Percentiles rank a stretch among this genome's conserved stretches.
phyloP scores from a whole-genome alignment of 2,329 filamentous ascomycete genomes.

The Seiridium unicorne region DNA sequence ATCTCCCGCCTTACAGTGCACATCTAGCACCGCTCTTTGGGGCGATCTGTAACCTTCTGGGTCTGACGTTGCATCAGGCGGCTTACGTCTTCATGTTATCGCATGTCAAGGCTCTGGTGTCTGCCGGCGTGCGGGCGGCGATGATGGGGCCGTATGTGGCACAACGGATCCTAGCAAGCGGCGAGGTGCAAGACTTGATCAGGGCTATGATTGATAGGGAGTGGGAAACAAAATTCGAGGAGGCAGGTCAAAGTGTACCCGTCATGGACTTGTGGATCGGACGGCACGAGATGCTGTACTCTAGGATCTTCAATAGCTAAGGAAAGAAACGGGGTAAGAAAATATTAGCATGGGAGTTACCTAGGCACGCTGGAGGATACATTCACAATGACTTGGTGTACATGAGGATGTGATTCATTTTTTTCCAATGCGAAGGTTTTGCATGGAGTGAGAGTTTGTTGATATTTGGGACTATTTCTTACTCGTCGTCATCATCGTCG shows the following conservation, averaged over 20 bases:
- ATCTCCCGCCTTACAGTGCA: conserved; percentile 46
- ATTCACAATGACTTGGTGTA: background rate
- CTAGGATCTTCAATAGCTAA: conserved; percentile 82
- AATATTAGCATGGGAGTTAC: background rate
- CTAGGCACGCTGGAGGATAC: too few species aligned
- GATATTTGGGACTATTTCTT: background rate
- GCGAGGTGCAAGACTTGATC: conserved; percentile 56
- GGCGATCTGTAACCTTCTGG: conserved; percentile 60
- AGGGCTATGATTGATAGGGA: conserved; percentile 56
- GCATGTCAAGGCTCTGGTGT: conserved; percentile 74
- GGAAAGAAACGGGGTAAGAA: conserved; percentile 8
- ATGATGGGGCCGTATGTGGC: conserved; percentile 80
- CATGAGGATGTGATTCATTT: background rate
- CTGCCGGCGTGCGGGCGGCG: conserved; percentile 73
- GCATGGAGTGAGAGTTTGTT: background rate
- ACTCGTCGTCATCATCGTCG: conserved; percentile 64
- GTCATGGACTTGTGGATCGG: conserved; percentile 82
- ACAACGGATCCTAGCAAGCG: conserved; percentile 67
- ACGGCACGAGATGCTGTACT: conserved; percentile 79
- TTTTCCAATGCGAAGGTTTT: background rate
- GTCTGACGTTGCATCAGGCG: conserved; percentile 59
- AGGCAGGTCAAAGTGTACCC: conserved; percentile 73
- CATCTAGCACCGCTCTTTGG: conserved; percentile 74
- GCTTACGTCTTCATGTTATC: conserved; percentile 75
- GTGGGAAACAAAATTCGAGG: conserved; percentile 57